Conservation (phyloP, 352 stramenopile species). For the Peronosclerospora sorghi region DNA sequence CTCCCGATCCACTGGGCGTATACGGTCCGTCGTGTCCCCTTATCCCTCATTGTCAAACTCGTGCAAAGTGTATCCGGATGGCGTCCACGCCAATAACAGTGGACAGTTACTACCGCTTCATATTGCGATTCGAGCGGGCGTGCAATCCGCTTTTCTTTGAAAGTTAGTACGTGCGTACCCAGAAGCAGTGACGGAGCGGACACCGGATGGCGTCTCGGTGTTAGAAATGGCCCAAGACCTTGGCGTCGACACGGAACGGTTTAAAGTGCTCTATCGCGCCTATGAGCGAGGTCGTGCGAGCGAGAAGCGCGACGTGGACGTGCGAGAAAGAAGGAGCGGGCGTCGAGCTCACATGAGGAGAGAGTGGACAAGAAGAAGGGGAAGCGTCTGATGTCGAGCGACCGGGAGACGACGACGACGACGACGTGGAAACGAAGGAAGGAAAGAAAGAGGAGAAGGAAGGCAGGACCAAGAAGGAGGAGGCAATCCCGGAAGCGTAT, state of each 20-base stretch:
- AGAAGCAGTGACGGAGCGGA: slow-evolving; percentile 30
- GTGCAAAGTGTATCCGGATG: slow-evolving; percentile 50
- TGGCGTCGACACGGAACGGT: slow-evolving; percentile 24
- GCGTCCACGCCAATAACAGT: slow-evolving; percentile 45
- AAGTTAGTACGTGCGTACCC: slow-evolving; percentile 47
- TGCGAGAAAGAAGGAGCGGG: slow-evolving; percentile 2
- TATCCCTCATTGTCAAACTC: slow-evolving; percentile 49
- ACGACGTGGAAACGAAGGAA: too few relatives aligned
- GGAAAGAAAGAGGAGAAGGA: slow-evolving; percentile 9
- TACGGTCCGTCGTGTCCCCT: slow-evolving; percentile 48
- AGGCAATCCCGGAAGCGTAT: slow-evolving; percentile 9
- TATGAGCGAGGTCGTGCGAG: slow-evolving; percentile 6
- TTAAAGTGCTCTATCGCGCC: slow-evolving; percentile 36
- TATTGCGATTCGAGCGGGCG: slow-evolving; percentile 59
- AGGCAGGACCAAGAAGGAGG: slow-evolving; percentile 19
- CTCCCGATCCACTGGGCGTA: slow-evolving; percentile 77
- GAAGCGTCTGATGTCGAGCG: slow-evolving; percentile 15
- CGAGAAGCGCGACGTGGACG: too few relatives aligned
- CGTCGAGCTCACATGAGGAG: slow-evolving; percentile 1
- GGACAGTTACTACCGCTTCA: slow-evolving; percentile 61
- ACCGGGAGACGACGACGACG: slow-evolving; percentile 10
- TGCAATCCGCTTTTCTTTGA: slow-evolving; percentile 34
- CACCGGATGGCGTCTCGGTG: slow-evolving; percentile 34
- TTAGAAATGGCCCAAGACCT: slow-evolving; percentile 44
- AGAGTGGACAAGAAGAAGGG: slow-evolving; percentile 17